These are phyloP conservation scores for Chaetoscypha palmicola DNA, from an alignment of 2,329 filamentous ascomycete species.

Conservation along the genomic window DNA sequence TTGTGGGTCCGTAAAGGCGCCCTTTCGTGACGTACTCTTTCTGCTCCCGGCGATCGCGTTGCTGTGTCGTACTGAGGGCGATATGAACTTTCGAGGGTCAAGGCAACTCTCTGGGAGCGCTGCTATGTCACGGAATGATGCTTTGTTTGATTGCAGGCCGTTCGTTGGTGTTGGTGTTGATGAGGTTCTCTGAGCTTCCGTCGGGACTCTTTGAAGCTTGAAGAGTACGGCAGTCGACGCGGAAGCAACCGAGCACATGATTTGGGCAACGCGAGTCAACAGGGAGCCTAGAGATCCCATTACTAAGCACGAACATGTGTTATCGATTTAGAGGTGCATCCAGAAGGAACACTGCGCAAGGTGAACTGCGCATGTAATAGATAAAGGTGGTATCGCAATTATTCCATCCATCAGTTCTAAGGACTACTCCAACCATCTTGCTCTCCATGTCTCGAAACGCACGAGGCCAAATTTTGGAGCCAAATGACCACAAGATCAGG, in stretches of 20 bases:
- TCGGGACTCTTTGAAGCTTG: slow-evolving; percentile 17
- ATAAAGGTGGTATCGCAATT: no score
- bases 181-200: slow-evolving; percentile 4
- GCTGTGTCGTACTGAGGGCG: slow-evolving; percentile 5
- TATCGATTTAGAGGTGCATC: no score
- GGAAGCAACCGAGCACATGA: background rate
- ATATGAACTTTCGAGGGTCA: background rate
- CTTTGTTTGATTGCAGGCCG: slow-evolving; percentile 1
- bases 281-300: no score
- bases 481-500: no score
- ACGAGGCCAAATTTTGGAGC: no score
- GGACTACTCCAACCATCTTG: no score
- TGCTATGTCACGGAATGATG: background rate
- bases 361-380: no score
- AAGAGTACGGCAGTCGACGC: background rate
- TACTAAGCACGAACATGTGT: no score
- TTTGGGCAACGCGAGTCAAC: background rate
- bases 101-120: slow-evolving; percentile 8
- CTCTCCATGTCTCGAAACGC: no score
- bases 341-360: no score
- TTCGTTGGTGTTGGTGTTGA: background rate
- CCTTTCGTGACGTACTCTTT: slow-evolving; percentile 23
- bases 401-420: no score
- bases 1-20: slow-evolving; percentile 21
- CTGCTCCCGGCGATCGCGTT: slow-evolving; percentile 21